Base-by-base conservation (phyloP, 2,329 filamentous ascomycete genomes). In the Byssochlamys sp. region DNA sequence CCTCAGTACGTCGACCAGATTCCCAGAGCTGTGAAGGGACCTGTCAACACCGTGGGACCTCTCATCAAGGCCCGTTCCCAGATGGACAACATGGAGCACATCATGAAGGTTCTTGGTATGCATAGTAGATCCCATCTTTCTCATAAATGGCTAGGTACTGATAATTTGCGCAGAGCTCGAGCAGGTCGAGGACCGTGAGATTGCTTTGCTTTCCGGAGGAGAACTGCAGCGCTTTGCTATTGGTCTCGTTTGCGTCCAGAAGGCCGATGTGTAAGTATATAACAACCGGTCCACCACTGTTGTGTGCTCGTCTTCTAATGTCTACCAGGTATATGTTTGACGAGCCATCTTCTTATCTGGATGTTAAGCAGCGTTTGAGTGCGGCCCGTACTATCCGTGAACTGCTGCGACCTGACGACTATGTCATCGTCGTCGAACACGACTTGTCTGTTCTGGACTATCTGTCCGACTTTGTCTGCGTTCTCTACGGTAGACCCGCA, bases 1-100 rank as follows among this genome's bases (percentile, higher is more conserved):
- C 94, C 94, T 58, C 95, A 99, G 79, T 96, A 99, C 80, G 94
- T 99, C 68, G 94, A 99, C 69, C 94, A 97, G 78, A 92, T 99
- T 63, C 94, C 94, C 60, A 90, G 88, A 74, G 92, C 94, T 49
- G 88, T 99, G 70, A 91, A 88, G 71, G 86, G 87, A 24, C 78
- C 88, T 50, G 82, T 91, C 66, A 91, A 91, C 78, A 84, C 84
- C 27, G 95, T 99, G 57, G 83, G 86, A 64, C 81, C 81, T 59
- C 82, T 97, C 62, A 86, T 99, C 64, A 83, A 90, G 71, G 82
- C 85, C 66, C 87, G 90, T 63, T 78, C 83, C 59, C 84, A 90
- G 62, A 84, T 95, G 73, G 85, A 83, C 58, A 95, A 97, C 73
- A 77, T 89, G 60, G 80, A 96, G 6, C 81, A 94, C 69, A 90